phyloP scores from a whole-genome alignment of 768 basidiomycete species.

The Coprinopsis marcescibilis region DNA sequence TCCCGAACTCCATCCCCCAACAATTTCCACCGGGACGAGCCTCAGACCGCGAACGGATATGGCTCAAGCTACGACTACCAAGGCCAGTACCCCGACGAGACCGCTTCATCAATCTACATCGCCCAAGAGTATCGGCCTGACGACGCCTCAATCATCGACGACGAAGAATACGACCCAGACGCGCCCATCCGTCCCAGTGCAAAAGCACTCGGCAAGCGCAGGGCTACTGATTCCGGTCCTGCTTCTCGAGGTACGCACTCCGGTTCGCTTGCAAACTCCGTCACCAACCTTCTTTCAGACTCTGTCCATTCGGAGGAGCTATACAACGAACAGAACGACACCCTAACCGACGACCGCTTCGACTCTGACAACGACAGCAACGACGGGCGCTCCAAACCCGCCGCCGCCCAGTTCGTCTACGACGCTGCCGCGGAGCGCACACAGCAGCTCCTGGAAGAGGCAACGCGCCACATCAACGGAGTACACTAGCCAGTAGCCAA shows the following conservation, averaged over 20 bases:
- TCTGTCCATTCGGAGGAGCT: conserved; percentile 38
- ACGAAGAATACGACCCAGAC: conserved; percentile 19
- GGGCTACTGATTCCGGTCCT: conserved; percentile 41
- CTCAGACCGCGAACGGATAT: not conserved
- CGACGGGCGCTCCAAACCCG: conserved; percentile 31
- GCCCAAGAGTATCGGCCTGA: conserved; percentile 2
- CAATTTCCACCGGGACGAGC: conserved; percentile 17
- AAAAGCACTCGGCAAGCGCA: conserved; percentile 85
- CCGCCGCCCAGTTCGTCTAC: conserved; percentile 73
- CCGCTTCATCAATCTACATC: not conserved
- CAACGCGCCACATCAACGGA: not conserved
- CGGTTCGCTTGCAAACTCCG: not conserved
- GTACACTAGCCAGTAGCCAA: no score
- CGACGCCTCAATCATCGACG: not conserved
- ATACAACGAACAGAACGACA: conserved; percentile 36
- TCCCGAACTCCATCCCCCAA: conserved; percentile 74
- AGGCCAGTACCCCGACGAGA: not conserved
- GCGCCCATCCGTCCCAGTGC: conserved; percentile 64
- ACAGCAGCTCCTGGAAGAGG: conserved; percentile 49
- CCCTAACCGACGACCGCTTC: not conserved
- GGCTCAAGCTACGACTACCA: not conserved
- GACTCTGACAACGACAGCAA: conserved; percentile 16
- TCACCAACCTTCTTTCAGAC: conserved; percentile 16
- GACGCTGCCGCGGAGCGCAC: conserved; percentile 87
- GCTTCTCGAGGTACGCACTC: conserved; percentile 19